A percentile compares a stretch with the other conserved stretches of the same genome.
These are phyloP conservation scores for Xenoacremonium recifei DNA, from an alignment of 2,329 filamentous ascomycete genomes.

Conservation along the genomic window DNA sequence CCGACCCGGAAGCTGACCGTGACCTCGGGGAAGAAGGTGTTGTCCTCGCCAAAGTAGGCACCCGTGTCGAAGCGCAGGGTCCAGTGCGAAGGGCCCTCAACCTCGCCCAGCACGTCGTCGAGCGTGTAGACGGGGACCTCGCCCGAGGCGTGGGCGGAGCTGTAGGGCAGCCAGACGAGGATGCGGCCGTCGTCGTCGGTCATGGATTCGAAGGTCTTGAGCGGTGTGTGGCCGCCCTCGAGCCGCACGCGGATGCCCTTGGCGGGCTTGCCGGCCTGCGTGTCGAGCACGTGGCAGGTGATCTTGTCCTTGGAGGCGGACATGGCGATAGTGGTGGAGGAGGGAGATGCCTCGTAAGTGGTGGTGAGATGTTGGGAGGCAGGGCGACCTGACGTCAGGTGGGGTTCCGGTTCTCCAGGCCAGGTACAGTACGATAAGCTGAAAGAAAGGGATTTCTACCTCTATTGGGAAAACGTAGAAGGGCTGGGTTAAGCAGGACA, in stretches of 20 bases:
- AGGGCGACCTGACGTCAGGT: background rate
- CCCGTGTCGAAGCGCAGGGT: slow-evolving; percentile 72
- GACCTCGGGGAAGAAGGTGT: slow-evolving; percentile 62
- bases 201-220: slow-evolving; percentile 58
- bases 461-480: background rate
- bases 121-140: slow-evolving; percentile 59
- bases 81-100: slow-evolving; percentile 54
- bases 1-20: slow-evolving; percentile 52
- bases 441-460: background rate
- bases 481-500: background rate
- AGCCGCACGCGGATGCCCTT: slow-evolving; percentile 65
- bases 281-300: slow-evolving; percentile 86
- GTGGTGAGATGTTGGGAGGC: slow-evolving; percentile 1
- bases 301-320: slow-evolving; percentile 58
- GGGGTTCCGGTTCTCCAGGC: no score
- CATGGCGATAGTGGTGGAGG: slow-evolving; percentile 11
- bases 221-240: slow-evolving; percentile 41
- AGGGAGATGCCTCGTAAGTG: no score
- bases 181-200: slow-evolving; percentile 79
- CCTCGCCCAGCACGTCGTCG: slow-evolving; percentile 51
- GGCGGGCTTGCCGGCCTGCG: slow-evolving; percentile 69
- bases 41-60: slow-evolving; percentile 64
- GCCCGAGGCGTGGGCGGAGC: slow-evolving; percentile 47
- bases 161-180: slow-evolving; percentile 63
- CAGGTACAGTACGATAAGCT: background rate